Base-by-base conservation (phyloP, 257 asterid species). In the Gentiana dahurica region DNA sequence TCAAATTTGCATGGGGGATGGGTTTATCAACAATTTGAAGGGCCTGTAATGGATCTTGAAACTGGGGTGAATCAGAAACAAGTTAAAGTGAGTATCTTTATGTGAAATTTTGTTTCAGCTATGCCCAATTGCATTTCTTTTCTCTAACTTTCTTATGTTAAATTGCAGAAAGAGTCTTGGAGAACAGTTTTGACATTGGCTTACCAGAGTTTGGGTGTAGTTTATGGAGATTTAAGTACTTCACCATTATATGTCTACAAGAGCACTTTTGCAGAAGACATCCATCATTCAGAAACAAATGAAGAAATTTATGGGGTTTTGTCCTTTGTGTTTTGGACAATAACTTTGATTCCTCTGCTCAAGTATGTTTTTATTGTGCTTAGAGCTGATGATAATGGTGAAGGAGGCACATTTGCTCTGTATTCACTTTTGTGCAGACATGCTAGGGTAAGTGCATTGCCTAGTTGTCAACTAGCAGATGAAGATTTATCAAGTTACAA, bases 381-480 rank as follows among this genome's bases (percentile, higher is more conserved):
- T 49, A 88, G 73, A 57, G 96, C 96, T 67, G 96, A 88, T 82
- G 96, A 88, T 73, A 82, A 88, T 66, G 96, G 96, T 33, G 96
- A 88, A 79, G 96, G 96, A 12, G 96, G 96, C 63, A 88, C 96
- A 45, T 88, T 88, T 82, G 96, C 96, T 12, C 66, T 88, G 60
- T 88, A 88, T 75, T 80, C 96, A 53, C 80, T 88, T 37, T 59
- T 88, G 7, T 88, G 96, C 62, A 74, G 96, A 61, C 90, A 85
- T 74, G 95, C 95, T 55, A 79, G 79, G 55, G 87, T 85, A 12
- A 85, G 74, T 74, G 71, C 95, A 52, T 67, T 88, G 78, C 96
- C 93, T 34, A 85, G 82, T 85, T 72, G 79, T 11, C 96, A 88
- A 55, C 71, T 81, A 61, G 89, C 80, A 2, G 95, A 88, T 66